Percentiles rank a stretch among this genome's conserved stretches.
phyloP scores from a whole-genome alignment of 345 rosid species.

The Combretum micranthum region DNA sequence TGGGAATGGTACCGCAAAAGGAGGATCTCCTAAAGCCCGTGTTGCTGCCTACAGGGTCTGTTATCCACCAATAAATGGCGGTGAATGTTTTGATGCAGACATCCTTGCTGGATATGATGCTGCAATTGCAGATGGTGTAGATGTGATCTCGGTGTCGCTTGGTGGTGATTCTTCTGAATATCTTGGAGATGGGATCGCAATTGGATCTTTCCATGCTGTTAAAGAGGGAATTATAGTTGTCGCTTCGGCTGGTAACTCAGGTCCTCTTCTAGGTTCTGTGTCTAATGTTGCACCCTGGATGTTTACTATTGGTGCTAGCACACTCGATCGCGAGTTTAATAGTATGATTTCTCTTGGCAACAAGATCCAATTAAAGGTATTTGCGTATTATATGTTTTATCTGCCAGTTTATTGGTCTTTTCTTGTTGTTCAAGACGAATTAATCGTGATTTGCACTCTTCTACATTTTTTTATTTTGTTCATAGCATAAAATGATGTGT shows the following conservation, averaged over 20 bases:
- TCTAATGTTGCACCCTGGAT: constrained; percentile 69
- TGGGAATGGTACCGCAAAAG: constrained; percentile 33
- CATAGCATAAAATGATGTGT: no score
- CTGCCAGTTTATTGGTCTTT: not conserved
- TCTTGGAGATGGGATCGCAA: constrained; percentile 7
- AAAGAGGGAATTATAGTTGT: constrained; percentile 13
- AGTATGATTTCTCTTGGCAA: constrained; percentile 40
- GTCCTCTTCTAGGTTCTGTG: constrained; percentile 49
- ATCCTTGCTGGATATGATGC: constrained; percentile 28
- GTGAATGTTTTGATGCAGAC: constrained; percentile 28
- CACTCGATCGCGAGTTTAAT: constrained; percentile 58
- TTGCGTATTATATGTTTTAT: not conserved
- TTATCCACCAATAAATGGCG: constrained; percentile 11
- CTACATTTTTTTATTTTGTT: no score
- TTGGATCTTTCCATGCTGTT: constrained; percentile 19
- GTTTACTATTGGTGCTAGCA: constrained; percentile 71
- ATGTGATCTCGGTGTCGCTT: constrained; percentile 24
- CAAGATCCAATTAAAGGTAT: constrained; percentile 40
- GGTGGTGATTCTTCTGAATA: constrained; percentile 2
- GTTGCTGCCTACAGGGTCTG: constrained; percentile 36
- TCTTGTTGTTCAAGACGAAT: no score
- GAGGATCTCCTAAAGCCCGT: constrained; percentile 33
- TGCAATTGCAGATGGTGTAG: constrained; percentile 30
- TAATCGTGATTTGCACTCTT: no score
- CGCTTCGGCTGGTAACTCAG: constrained; percentile 54